phyloP scores from a whole-genome alignment of 1,284 basidiomycete genomes.

The Ustilago curta region DNA sequence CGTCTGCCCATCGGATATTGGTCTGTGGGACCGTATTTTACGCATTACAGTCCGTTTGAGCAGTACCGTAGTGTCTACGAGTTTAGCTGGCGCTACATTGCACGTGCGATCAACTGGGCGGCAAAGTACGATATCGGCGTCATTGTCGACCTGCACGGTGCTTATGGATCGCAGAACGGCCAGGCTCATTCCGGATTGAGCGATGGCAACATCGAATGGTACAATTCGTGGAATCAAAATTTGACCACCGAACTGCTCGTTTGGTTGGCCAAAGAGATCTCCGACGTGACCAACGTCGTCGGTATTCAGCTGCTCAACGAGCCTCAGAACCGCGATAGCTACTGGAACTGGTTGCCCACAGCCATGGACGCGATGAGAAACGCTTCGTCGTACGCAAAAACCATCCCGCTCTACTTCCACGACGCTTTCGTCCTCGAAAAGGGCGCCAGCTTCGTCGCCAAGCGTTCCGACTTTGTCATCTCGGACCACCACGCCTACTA shows the following conservation, averaged over 20 bases:
- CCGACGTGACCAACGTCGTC: conserved; percentile 78
- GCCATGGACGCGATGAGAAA: conserved; percentile 75
- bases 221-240: conserved; percentile 72
- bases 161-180: conserved; percentile 76
- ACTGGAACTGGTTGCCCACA: conserved; percentile 64
- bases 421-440: conserved; percentile 78
- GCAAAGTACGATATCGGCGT: conserved; percentile 77
- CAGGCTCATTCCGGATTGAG: conserved; percentile 81
- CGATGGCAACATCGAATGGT: conserved; percentile 75
- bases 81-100: conserved; percentile 75
- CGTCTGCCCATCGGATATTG: conserved; percentile 69
- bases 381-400: conserved; percentile 72
- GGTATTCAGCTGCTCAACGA: conserved; percentile 83
- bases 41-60: conserved; percentile 75
- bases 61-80: conserved; percentile 75
- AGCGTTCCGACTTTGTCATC: conserved; percentile 78
- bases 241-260: conserved; percentile 76
- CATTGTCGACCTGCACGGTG: conserved; percentile 81
- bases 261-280: conserved; percentile 75
- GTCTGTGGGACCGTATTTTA: conserved; percentile 70
- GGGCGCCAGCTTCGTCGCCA: conserved; percentile 74
- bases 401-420: conserved; percentile 79
- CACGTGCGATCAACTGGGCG: conserved; percentile 79
- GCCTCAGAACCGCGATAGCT: conserved; percentile 70
- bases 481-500: conserved; percentile 79